phyloP scores from a whole-genome alignment of 345 rosid genomes.

The Citrus glauca region DNA sequence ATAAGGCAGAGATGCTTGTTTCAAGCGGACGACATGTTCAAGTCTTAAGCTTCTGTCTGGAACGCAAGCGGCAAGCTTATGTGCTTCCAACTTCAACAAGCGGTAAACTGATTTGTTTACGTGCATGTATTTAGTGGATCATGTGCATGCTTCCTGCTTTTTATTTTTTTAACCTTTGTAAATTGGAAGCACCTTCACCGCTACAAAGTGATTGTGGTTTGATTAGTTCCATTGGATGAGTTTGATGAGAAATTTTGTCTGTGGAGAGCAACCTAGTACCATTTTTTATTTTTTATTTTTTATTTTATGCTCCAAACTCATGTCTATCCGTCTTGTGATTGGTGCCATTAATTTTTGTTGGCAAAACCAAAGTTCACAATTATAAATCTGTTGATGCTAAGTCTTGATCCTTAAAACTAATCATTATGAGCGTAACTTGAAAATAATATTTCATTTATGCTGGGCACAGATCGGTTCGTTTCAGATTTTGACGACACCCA shows the following conservation, averaged over 20 bases:
- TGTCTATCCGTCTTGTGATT: neutral
- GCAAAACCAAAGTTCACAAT: neutral
- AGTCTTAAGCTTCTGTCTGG: neutral
- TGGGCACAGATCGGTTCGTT: too few species aligned
- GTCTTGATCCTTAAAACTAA: too few species aligned
- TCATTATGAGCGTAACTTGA: too few species aligned
- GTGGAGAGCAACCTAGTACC: neutral
- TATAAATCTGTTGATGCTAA: too few species aligned
- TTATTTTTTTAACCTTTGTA: neutral
- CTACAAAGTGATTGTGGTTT: neutral
- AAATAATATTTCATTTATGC: too few species aligned
- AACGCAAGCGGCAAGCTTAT: too few species aligned
- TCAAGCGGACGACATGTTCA: neutral
- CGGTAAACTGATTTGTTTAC: too few species aligned
- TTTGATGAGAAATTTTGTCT: neutral
- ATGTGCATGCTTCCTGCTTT: slow-evolving; percentile 14
- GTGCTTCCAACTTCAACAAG: too few species aligned
- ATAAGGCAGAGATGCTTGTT: neutral
- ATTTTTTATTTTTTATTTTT: neutral
- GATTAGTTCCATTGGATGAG: neutral
- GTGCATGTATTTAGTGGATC: neutral
- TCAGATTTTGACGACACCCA: too few species aligned
- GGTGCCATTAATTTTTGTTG: neutral
- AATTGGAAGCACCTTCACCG: neutral
- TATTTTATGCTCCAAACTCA: neutral